These are phyloP conservation scores for Phaffia australis DNA, from an alignment of 768 basidiomycete species.

Conservation along the genomic window DNA sequence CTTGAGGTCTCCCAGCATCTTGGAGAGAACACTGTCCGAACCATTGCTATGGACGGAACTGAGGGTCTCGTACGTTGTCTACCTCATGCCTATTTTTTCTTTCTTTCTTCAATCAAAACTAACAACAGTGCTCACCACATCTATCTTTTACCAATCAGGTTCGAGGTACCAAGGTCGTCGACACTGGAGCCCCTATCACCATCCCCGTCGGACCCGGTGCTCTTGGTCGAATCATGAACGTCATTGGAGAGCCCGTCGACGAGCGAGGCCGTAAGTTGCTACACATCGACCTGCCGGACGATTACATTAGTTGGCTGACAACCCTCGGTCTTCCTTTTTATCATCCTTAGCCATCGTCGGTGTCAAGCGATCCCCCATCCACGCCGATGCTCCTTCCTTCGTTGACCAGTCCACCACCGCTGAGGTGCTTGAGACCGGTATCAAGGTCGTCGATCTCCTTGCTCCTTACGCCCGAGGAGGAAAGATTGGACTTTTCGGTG, in stretches of 20 bases:
- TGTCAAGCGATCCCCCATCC: constrained; percentile 60
- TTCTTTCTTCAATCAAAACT: neutral
- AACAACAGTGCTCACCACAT: neutral
- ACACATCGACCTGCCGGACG: neutral
- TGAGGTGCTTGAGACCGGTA: constrained; percentile 98
- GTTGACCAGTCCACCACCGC: constrained; percentile 98
- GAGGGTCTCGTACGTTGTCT: constrained; percentile 75
- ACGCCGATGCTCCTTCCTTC: constrained; percentile 93
- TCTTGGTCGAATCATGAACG: constrained; percentile 99
- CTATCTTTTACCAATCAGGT: constrained; percentile 11
- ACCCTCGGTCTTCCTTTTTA: neutral
- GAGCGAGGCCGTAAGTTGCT: constrained; percentile 65
- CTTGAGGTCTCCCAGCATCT: constrained; percentile 98
- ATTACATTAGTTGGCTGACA: neutral
- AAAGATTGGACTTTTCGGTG: constrained; percentile 99
- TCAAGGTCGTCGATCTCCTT: constrained; percentile 99
- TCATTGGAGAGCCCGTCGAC: constrained; percentile 99
- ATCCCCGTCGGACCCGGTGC: constrained; percentile 91
- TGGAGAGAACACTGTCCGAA: constrained; percentile 97
- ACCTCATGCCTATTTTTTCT: neutral
- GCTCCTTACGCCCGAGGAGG: constrained; percentile 99
- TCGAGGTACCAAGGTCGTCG: constrained; percentile 91
- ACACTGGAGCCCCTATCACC: constrained; percentile 91
- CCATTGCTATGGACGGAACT: constrained; percentile 99
- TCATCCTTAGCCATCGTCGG: constrained; percentile 17